A percentile compares a stretch with the other conserved stretches of the same genome.
Conservation (phyloP, 345 rosid genomes). For the Citrus inodora region DNA sequence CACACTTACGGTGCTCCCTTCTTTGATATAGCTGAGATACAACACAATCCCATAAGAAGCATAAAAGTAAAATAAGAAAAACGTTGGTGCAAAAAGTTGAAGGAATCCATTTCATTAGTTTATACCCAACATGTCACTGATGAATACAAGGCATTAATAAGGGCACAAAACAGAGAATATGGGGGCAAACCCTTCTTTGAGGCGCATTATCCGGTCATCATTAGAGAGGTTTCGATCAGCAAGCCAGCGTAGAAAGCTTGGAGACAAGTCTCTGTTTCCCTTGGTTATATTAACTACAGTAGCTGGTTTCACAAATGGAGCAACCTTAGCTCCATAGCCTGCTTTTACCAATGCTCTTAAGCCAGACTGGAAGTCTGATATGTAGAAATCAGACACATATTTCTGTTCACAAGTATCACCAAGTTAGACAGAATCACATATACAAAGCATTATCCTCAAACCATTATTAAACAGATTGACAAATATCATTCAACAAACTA, state of each 20-base stretch:
- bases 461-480: not conserved
- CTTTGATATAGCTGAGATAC: slow-evolving; percentile 68
- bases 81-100: not conserved
- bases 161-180: not conserved
- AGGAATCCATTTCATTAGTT: not conserved
- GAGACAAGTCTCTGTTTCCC: slow-evolving; percentile 63
- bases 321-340: slow-evolving; percentile 86
- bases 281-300: slow-evolving; percentile 63
- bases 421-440: not conserved
- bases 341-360: slow-evolving; percentile 89
- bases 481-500: slow-evolving; percentile 9
- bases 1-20: slow-evolving; percentile 95
- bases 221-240: slow-evolving; percentile 65
- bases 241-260: slow-evolving; percentile 76
- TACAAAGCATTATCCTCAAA: not conserved
- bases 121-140: not conserved
- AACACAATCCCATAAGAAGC: slow-evolving; percentile 14
- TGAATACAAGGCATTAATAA: not conserved
- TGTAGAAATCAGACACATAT: slow-evolving; percentile 82
- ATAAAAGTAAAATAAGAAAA: not conserved
- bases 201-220: slow-evolving; percentile 71
- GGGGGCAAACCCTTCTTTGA: slow-evolving; percentile 81
- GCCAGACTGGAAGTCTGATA: slow-evolving; percentile 92
- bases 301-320: slow-evolving; percentile 68
- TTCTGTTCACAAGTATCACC: slow-evolving; percentile 48